phyloP scores from a whole-genome alignment of 192 early-diverging fungal genomes.

The Mortierella hygrophila region DNA sequence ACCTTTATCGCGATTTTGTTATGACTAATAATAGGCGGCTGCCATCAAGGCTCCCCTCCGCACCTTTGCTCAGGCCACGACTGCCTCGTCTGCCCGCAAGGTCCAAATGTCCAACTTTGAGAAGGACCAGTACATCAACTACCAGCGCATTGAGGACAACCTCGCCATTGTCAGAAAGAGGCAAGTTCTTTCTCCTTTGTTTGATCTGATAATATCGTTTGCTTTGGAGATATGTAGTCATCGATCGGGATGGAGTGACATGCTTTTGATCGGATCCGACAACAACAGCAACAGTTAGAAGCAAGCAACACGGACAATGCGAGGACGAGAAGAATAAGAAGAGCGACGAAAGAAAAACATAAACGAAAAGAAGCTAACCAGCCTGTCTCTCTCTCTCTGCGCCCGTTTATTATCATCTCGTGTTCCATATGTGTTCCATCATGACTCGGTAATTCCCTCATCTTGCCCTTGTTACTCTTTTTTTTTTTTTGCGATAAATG shows the following conservation, averaged over 20 bases:
- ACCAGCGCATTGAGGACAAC: conserved; percentile 96
- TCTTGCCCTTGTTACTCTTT: background rate
- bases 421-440: conserved; percentile 2
- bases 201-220: background rate
- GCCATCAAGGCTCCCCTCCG: conserved; percentile 60
- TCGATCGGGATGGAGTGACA: too few relatives aligned
- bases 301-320: background rate
- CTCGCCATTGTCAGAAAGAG: conserved; percentile 92
- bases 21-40: conserved; percentile 29
- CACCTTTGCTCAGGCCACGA: conserved; percentile 66
- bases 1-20: background rate
- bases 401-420: background rate
- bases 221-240: background rate
- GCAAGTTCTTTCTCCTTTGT: conserved; percentile 59
- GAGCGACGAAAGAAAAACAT: background rate
- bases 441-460: background rate
- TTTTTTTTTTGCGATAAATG: background rate
- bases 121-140: conserved; percentile 96
- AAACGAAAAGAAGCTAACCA: background rate
- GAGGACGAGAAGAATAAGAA: background rate
- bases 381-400: background rate
- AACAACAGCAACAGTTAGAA: too few relatives aligned
- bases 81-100: conserved; percentile 67
- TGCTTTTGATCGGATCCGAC: too few relatives aligned
- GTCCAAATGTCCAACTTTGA: conserved; percentile 95